Evolutionary conservation across 805 yeast genomes (phyloP).

Genomic region (Cyberlindnera bimundalis): DNA sequence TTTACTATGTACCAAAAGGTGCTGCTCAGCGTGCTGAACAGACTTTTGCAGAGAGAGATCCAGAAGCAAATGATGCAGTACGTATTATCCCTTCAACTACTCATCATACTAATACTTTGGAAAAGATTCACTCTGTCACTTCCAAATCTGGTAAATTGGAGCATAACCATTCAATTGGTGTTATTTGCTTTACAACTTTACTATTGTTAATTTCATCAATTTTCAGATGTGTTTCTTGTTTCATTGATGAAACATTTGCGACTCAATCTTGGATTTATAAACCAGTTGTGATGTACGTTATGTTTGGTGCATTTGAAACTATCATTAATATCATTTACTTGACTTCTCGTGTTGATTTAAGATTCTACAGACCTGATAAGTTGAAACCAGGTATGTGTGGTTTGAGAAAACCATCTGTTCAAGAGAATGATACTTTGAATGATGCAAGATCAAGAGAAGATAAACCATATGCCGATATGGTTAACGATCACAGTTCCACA

Average conservation of each 20-base stretch:
- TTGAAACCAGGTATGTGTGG: conserved; percentile 30
- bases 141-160: conserved; percentile 36
- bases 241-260: conserved; percentile 29
- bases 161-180: conserved; percentile 49
- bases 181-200: conserved; percentile 42
- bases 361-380: conserved; percentile 76
- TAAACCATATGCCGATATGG: conserved; percentile 11
- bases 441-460: conserved; percentile 11
- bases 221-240: conserved; percentile 47
- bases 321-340: conserved; percentile 55
- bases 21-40: conserved; percentile 48
- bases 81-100: conserved; percentile 54
- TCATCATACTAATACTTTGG: conserved; percentile 33
- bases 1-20: conserved; percentile 54
- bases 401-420: conserved; percentile 3
- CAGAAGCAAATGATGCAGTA: conserved; percentile 21
- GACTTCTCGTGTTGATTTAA: conserved; percentile 64
- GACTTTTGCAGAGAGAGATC: conserved; percentile 44
- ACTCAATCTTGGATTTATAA: conserved; percentile 42
- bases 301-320: conserved; percentile 67
- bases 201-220: conserved; percentile 49
- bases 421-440: conserved; percentile 3
- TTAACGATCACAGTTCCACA: conserved; percentile 13
- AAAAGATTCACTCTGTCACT: conserved; percentile 25
- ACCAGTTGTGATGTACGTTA: conserved; percentile 60